Evolutionary conservation across 116 monocot species (phyloP).

Genomic region (Cymodocea nodosa): DNA sequence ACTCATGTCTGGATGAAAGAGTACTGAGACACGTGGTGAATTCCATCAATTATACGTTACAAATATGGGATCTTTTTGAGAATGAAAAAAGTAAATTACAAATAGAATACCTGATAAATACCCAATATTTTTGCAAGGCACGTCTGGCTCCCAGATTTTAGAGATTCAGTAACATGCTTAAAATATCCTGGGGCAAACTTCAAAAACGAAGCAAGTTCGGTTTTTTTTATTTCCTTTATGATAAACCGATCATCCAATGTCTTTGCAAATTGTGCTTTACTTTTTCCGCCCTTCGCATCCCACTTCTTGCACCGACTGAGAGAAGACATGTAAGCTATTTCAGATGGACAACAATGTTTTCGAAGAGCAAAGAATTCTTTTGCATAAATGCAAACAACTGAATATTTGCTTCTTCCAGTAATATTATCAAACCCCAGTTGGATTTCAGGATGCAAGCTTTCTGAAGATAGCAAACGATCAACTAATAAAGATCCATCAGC

Average conservation of each 20-base stretch:
- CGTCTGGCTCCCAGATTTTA: slow-evolving; percentile 78
- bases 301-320: slow-evolving; percentile 81
- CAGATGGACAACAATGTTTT: slow-evolving; percentile 72
- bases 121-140: slow-evolving; percentile 96
- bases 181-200: slow-evolving; percentile 89
- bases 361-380: slow-evolving; percentile 66
- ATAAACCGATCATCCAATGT: slow-evolving; percentile 95
- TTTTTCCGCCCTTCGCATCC: slow-evolving; percentile 99
- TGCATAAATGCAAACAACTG: slow-evolving; percentile 62
- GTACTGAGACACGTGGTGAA: neutral
- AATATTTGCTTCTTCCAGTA: slow-evolving; percentile 49
- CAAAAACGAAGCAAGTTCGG: slow-evolving; percentile 87
- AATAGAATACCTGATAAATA: slow-evolving; percentile 63
- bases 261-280: slow-evolving; percentile 92
- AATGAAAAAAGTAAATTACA: neutral
- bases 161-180: slow-evolving; percentile 49
- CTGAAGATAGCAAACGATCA: slow-evolving; percentile 27
- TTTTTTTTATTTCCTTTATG: slow-evolving; percentile 88
- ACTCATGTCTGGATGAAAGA: neutral
- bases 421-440: slow-evolving; percentile 23
- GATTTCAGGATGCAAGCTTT: slow-evolving; percentile 50
- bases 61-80: neutral
- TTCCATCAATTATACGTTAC: neutral
- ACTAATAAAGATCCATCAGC: slow-evolving; percentile 22
- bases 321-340: slow-evolving; percentile 74